phyloP scores from a whole-genome alignment of 257 asterid species.

The Gynochthodes officinalis region DNA sequence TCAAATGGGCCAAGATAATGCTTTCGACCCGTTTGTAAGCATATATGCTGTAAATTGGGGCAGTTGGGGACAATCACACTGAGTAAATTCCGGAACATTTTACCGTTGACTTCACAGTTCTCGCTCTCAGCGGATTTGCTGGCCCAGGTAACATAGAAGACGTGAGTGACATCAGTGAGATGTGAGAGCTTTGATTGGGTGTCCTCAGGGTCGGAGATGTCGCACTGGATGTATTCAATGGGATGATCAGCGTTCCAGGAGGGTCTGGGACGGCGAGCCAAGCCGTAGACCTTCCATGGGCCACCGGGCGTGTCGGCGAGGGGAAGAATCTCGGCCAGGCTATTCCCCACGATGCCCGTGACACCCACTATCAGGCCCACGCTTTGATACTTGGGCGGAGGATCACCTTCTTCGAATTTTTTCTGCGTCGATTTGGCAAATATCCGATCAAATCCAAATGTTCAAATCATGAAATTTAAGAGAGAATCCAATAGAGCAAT shows the following conservation, averaged over 20 bases:
- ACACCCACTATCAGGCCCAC: slow-evolving; percentile 88
- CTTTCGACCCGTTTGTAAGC: slow-evolving; percentile 78
- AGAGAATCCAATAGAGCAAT: neutral
- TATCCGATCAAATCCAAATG: neutral
- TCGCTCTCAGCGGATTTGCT: slow-evolving; percentile 55
- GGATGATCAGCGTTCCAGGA: slow-evolving; percentile 83
- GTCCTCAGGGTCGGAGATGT: slow-evolving; percentile 52
- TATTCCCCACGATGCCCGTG: slow-evolving; percentile 89
- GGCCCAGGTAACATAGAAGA: slow-evolving; percentile 85
- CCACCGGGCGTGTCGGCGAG: slow-evolving; percentile 96
- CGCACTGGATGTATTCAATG: slow-evolving; percentile 68
- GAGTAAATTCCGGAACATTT: slow-evolving; percentile 64
- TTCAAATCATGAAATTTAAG: no score
- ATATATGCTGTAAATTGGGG: slow-evolving; percentile 65
- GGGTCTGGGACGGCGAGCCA: slow-evolving; percentile 86
- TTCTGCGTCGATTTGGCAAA: slow-evolving; percentile 39
- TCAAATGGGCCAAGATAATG: slow-evolving; percentile 76
- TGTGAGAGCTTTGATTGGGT: slow-evolving; percentile 51
- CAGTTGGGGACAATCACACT: slow-evolving; percentile 57
- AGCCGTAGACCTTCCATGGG: slow-evolving; percentile 94
- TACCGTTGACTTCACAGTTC: slow-evolving; percentile 68
- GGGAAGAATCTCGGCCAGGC: slow-evolving; percentile 93
- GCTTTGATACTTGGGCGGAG: slow-evolving; percentile 60
- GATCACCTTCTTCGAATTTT: slow-evolving; percentile 56
- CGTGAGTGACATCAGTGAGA: slow-evolving; percentile 63